Evolutionary conservation across 169 alveolate species (phyloP).

Genomic region (Eimeria falciformis): DNA sequence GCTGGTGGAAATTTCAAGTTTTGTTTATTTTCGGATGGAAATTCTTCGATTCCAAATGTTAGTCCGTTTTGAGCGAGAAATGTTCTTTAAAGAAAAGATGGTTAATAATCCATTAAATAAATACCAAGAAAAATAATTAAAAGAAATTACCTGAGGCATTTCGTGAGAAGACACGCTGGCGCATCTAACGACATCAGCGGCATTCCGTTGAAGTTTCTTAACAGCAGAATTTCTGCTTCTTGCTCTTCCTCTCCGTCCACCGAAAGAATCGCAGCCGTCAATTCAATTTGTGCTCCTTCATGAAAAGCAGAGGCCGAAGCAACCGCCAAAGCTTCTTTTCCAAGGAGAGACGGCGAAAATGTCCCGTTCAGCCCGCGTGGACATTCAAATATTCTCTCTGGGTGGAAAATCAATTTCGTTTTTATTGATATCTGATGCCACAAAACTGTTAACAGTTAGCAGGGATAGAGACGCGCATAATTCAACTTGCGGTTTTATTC

Average conservation of each 20-base stretch:
- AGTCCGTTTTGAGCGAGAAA: not conserved
- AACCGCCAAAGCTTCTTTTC: not conserved
- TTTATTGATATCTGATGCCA: not conserved
- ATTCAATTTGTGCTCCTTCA: not conserved
- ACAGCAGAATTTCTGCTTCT: not conserved
- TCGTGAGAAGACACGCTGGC: slow-evolving; percentile 26
- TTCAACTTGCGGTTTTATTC: not conserved
- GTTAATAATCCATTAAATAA: not conserved
- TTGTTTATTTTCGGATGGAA: not conserved
- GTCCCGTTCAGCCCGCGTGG: not conserved
- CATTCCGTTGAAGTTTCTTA: slow-evolving; percentile 34
- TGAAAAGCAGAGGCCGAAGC: not conserved
- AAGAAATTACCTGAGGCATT: slow-evolving; percentile 16
- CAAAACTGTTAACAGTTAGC: not conserved
- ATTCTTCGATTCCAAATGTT: slow-evolving; percentile 33
- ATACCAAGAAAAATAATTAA: not conserved
- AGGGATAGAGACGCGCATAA: not conserved
- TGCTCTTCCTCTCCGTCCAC: not conserved
- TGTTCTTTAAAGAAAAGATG: not conserved
- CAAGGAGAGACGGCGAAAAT: not conserved
- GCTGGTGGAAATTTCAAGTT: not conserved
- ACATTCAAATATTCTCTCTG: not conserved
- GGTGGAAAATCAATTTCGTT: not conserved
- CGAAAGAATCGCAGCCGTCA: not conserved
- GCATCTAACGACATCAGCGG: slow-evolving; percentile 55